Base-by-base conservation (phyloP, 2,329 filamentous ascomycete genomes). In the Fusarium multiceps region DNA sequence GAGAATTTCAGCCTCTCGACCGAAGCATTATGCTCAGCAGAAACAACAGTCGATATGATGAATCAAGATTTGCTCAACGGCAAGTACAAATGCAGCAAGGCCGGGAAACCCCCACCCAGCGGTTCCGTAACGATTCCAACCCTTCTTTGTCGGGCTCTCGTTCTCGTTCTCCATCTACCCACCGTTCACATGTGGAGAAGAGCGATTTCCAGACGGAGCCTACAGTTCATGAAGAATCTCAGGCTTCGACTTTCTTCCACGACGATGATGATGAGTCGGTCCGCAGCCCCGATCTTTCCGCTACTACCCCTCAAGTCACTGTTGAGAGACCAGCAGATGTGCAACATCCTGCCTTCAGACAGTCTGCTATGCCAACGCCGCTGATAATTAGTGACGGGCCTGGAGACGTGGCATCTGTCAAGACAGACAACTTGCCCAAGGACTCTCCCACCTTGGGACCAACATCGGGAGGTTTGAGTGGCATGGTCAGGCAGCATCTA, bases 381-480 rank as follows among this genome's bases (percentile, higher is more conserved):
- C 72, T 85, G 6, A 79, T 81, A 0, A 50, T 83, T 3, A 67
- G 68, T n/a, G 69, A 68, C 18, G 70, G 40, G 20, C 30, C 34
- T 7, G 61, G 34, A 8, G 55, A 49, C 42, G 27, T 46, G 7
- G 25, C 58, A 50, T 21, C 43, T 21, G 34, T 25, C 42, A 32
- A 55, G 13, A 66, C 59, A 47, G 57, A 59, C 14, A 67, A 71
- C 7, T 63, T 73, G 21, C 67, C 74, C 2, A 71, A 72, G 12
- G 93, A 97, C 74, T 97, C 94, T 0, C 94, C 94, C 1, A 97
- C 93, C 0, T 82, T 97, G 8, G 92, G 92, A 3, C 90, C 92
- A 0, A 83, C 83, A 18, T 57, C 76, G 13, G 93, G 93, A 2
- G 73, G 73, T 4, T 84, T 98, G 18, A 95, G 91, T 74, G 92